Percentiles rank a stretch among this genome's conserved stretches.
Conservation (phyloP, 805 yeast genomes). For the Yamadazyma insecticola region DNA sequence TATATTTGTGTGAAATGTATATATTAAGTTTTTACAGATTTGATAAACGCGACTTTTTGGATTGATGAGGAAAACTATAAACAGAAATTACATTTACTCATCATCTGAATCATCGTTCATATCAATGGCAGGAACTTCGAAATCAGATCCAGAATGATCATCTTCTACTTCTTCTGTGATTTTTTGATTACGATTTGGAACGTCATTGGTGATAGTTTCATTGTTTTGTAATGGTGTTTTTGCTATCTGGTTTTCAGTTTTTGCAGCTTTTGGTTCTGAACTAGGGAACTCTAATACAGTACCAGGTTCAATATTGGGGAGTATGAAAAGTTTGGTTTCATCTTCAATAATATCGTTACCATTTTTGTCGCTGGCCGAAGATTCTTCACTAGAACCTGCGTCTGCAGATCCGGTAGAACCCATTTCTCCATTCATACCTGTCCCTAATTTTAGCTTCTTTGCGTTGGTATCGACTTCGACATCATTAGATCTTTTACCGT, state of each 20-base stretch:
- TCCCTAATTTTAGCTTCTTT: slow-evolving; percentile 3
- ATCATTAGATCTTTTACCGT: slow-evolving; percentile 16
- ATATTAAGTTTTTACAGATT: neutral
- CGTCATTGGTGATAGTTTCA: too few species aligned
- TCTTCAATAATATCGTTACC: too few species aligned
- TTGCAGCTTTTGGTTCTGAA: neutral
- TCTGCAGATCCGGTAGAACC: neutral
- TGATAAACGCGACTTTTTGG: slow-evolving; percentile 1
- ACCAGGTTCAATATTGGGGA: neutral
- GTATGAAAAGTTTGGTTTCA: slow-evolving; percentile 3
- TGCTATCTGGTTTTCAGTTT: neutral
- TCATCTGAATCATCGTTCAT: slow-evolving; percentile 40
- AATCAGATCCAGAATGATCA: too few species aligned
- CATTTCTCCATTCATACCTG: neutral
- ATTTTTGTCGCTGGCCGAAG: too few species aligned
- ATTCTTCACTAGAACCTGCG: too few species aligned
- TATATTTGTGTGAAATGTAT: slow-evolving; percentile 1
- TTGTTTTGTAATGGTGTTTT: neutral
- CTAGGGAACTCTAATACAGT: slow-evolving; percentile 4
- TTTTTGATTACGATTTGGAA: too few species aligned
- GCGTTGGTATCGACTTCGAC: slow-evolving; percentile 1
- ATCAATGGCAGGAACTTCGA: slow-evolving; percentile 47
- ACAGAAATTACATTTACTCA: slow-evolving; percentile 12
- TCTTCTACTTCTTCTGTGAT: slow-evolving; percentile 9
- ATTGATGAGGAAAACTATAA: neutral